Percentiles rank a stretch among this genome's conserved stretches.
phyloP scores from a whole-genome alignment of 768 basidiomycete species.

The Fistulinella prunicolor region DNA sequence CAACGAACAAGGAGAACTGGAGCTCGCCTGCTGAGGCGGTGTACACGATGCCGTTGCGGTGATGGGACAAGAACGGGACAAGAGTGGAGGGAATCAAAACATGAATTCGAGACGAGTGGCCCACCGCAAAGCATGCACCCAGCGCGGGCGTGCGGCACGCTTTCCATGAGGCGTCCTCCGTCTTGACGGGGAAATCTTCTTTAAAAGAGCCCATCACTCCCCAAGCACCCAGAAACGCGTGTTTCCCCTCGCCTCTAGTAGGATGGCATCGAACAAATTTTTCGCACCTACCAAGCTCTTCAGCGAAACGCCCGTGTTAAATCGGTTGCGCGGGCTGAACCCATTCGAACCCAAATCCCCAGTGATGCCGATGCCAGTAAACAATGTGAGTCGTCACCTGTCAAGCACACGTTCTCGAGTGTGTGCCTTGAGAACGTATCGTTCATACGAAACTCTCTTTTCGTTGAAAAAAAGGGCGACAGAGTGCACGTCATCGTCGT shows the following conservation, averaged over 20 bases:
- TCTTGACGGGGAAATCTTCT: slow-evolving; percentile 17
- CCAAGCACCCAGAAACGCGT: slow-evolving; percentile 14
- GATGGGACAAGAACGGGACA: slow-evolving; percentile 5
- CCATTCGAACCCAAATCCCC: slow-evolving; percentile 22
- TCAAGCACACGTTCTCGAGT: not conserved
- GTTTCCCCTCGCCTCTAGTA: slow-evolving; percentile 1
- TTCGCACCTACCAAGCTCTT: slow-evolving; percentile 20
- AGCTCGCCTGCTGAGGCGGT: slow-evolving; percentile 2
- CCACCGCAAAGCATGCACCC: slow-evolving; percentile 18
- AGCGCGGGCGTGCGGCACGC: slow-evolving; percentile 27
- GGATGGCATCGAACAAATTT: slow-evolving; percentile 26
- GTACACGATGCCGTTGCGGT: not conserved
- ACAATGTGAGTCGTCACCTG: slow-evolving; percentile 22
- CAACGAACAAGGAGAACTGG: slow-evolving; percentile 2
- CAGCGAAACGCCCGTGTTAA: slow-evolving; percentile 21
- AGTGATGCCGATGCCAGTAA: slow-evolving; percentile 29
- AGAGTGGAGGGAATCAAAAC: slow-evolving; percentile 18
- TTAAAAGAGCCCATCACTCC: slow-evolving; percentile 17
- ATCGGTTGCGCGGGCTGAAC: slow-evolving; percentile 24
- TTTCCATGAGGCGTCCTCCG: slow-evolving; percentile 29
- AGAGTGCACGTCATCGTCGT: slow-evolving; percentile 31
- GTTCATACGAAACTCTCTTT: not conserved
- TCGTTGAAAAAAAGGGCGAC: slow-evolving; percentile 20
- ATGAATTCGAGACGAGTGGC: slow-evolving; percentile 4
- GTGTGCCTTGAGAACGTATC: not conserved